Conservation (phyloP, 2,329 filamentous ascomycete species). For the Helotiales sp. region DNA sequence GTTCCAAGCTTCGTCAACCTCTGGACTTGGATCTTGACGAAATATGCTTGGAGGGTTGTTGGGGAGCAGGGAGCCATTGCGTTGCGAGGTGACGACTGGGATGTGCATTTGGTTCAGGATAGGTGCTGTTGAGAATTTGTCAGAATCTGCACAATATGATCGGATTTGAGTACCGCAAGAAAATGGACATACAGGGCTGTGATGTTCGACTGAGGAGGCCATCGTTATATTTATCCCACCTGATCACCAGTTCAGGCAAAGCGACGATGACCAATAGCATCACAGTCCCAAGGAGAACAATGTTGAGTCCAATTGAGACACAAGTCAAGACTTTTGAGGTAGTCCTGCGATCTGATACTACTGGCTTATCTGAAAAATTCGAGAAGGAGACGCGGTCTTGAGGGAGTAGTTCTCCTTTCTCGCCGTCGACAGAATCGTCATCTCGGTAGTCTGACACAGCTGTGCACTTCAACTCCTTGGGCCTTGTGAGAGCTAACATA, state of each 20-base stretch:
- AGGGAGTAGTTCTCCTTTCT: background rate
- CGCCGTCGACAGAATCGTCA: background rate
- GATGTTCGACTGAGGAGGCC: background rate
- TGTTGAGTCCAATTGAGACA: background rate
- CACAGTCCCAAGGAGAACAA: background rate
- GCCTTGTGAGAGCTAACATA: background rate
- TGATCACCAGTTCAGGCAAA: background rate
- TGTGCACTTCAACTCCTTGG: background rate
- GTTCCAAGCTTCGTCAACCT: background rate
- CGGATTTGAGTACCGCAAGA: background rate
- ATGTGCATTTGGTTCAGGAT: background rate
- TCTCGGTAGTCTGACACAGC: background rate
- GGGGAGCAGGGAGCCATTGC: background rate
- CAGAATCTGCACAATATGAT: background rate
- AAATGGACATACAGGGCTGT: background rate
- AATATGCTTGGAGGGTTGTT: background rate
- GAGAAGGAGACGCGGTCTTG: background rate
- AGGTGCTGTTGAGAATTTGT: background rate
- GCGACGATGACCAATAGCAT: background rate
- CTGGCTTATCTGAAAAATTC: background rate
- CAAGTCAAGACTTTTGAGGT: background rate
- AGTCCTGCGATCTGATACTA: background rate
- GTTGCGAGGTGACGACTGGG: background rate
- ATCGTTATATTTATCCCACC: background rate
- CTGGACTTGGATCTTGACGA: background rate